A percentile compares a stretch with the other conserved stretches of the same genome.
These are phyloP conservation scores for Pseudogymnoascus sp. DNA, from an alignment of 2,329 filamentous ascomycete species.

Conservation along the genomic window DNA sequence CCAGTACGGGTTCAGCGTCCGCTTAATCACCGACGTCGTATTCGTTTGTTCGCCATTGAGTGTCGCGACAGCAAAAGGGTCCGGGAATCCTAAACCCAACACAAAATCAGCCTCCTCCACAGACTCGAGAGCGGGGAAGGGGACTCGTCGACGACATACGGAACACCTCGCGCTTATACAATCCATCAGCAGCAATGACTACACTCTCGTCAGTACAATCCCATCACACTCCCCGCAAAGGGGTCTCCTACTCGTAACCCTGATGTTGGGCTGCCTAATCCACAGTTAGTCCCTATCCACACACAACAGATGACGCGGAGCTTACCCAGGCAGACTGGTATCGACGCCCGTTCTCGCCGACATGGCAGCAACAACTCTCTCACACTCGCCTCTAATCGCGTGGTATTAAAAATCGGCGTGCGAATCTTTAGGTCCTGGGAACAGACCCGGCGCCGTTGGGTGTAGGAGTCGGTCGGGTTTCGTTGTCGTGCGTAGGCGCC, in stretches of 20 bases:
- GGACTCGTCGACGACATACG: slow-evolving; percentile 52
- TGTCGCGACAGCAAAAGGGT: slow-evolving; percentile 95
- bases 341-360: slow-evolving; percentile 41
- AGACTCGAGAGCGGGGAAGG: slow-evolving; percentile 13
- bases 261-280: slow-evolving; percentile 71
- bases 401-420: background rate
- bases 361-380: background rate
- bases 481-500: background rate
- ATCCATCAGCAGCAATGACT: slow-evolving; percentile 98
- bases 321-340: slow-evolving; percentile 57
- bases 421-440: background rate
- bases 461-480: background rate
- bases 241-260: slow-evolving; percentile 71
- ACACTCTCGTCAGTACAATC: slow-evolving; percentile 34
- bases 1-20: slow-evolving; percentile 99
- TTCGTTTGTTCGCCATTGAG: slow-evolving; percentile 97
- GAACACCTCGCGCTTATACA: slow-evolving; percentile 99
- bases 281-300: slow-evolving; percentile 20
- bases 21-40: slow-evolving; percentile 95
- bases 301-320: slow-evolving; percentile 10
- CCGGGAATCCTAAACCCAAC: slow-evolving; percentile 69
- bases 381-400: background rate
- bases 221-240: background rate
- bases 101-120: slow-evolving; percentile 19
- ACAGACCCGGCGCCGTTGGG: background rate